Conservation (phyloP, 176 grass and related monocot species). For the Avena insularis region DNA sequence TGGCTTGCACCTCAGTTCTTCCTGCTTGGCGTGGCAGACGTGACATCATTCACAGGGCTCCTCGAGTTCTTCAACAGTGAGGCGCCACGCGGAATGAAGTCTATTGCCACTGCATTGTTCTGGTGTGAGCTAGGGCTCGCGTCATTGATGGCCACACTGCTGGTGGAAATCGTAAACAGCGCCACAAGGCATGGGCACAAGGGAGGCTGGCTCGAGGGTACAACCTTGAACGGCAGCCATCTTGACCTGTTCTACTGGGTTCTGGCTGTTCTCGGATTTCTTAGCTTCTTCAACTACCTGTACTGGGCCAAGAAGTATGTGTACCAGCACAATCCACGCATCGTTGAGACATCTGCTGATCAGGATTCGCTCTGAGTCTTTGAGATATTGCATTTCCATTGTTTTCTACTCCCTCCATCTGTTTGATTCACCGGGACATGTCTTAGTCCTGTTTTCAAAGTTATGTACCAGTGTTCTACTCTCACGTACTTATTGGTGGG, state of each 20-base stretch:
- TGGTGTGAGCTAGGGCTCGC: constrained; percentile 60
- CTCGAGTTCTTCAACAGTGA: constrained; percentile 88
- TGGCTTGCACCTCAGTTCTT: constrained; percentile 78
- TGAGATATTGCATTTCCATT: constrained; percentile 6
- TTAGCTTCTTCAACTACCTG: constrained; percentile 63
- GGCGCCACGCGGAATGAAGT: constrained; percentile 68
- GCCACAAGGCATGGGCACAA: constrained; percentile 47
- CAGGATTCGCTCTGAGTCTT: background rate
- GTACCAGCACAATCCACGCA: constrained; percentile 37
- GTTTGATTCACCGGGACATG: background rate
- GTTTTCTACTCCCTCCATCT: background rate
- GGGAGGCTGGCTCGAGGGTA: constrained; percentile 67
- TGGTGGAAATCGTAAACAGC: constrained; percentile 48
- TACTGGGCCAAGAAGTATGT: constrained; percentile 68
- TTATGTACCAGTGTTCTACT: background rate
- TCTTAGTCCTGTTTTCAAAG: background rate
- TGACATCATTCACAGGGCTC: constrained; percentile 70
- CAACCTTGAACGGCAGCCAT: constrained; percentile 55
- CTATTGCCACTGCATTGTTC: constrained; percentile 64
- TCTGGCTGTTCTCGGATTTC: constrained; percentile 41
- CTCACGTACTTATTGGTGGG: background rate
- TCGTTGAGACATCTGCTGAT: background rate
- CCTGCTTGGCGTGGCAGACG: constrained; percentile 61
- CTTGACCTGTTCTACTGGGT: constrained; percentile 78
- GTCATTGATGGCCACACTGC: constrained; percentile 51